These are phyloP conservation scores for Calonectria naviculata DNA, from an alignment of 2,329 filamentous ascomycete genomes.

Conservation along the genomic window DNA sequence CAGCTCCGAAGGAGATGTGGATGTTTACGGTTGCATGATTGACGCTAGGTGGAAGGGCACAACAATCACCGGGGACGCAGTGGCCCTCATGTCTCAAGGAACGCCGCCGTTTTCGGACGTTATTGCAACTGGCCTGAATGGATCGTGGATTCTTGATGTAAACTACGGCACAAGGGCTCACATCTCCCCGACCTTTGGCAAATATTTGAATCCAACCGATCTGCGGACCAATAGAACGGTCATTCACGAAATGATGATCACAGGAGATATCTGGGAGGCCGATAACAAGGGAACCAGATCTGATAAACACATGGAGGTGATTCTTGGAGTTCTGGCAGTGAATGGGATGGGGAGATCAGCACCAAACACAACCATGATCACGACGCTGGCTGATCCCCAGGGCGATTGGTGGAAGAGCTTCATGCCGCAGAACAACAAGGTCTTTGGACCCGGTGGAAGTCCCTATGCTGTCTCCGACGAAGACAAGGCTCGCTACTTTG, in stretches of 20 bases:
- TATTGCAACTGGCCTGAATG: constrained; percentile 23
- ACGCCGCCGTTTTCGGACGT: constrained; percentile 26
- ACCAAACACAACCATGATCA: constrained; percentile 20
- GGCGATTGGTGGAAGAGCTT: constrained; percentile 35
- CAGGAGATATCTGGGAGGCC: constrained; percentile 25
- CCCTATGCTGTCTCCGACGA: constrained; percentile 24
- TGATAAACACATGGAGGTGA: constrained; percentile 23
- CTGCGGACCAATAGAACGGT: constrained; percentile 13
- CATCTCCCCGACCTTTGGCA: constrained; percentile 26
- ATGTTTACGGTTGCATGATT: constrained; percentile 35
- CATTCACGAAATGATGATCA: constrained; percentile 33
- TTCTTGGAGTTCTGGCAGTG: constrained; percentile 22
- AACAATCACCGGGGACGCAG: constrained; percentile 28
- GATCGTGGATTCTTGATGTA: constrained; percentile 28
- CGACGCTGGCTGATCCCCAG: constrained; percentile 6
- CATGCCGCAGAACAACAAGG: constrained; percentile 26
- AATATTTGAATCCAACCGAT: constrained; percentile 28
- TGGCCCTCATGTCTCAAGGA: constrained; percentile 29
- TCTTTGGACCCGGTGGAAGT: constrained; percentile 29
- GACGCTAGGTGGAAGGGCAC: constrained; percentile 29
- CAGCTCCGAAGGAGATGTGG: constrained; percentile 3
- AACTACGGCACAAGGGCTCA: constrained; percentile 28
- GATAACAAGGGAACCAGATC: constrained; percentile 23
- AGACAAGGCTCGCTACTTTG: constrained; percentile 14
- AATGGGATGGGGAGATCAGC: constrained; percentile 28